phyloP scores from a whole-genome alignment of 768 basidiomycete genomes.

The Mycena maculata region DNA sequence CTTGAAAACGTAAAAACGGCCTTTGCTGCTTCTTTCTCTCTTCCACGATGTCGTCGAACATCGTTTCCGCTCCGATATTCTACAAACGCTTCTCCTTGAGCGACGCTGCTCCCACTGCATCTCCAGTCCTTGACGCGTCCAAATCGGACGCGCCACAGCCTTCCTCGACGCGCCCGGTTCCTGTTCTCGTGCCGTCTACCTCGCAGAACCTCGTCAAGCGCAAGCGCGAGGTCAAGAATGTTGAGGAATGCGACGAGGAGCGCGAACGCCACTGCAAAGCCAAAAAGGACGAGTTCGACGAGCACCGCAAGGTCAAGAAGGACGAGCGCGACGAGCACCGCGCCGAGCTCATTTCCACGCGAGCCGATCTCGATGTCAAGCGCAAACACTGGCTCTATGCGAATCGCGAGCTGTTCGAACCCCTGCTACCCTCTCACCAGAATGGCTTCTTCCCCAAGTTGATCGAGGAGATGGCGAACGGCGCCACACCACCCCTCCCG shows the following conservation, averaged over 20 bases:
- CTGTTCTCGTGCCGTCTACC: not conserved
- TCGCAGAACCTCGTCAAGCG: conserved; percentile 2
- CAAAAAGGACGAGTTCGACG: conserved; percentile 18
- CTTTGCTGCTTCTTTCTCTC: conserved; percentile 6
- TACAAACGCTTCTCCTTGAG: not conserved
- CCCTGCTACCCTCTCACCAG: conserved; percentile 56
- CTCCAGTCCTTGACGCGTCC: not conserved
- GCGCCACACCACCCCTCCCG: conserved; percentile 44
- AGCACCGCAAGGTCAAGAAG: conserved; percentile 16
- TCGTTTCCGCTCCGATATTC: conserved; percentile 9
- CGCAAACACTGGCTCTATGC: conserved; percentile 59
- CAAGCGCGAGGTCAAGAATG: conserved; percentile 6
- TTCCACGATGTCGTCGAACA: conserved; percentile 2
- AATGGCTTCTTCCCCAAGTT: conserved; percentile 51
- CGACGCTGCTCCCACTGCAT: not conserved
- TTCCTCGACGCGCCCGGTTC: conserved; percentile 12
- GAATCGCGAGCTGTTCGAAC: conserved; percentile 57
- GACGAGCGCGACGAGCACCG: conserved; percentile 11
- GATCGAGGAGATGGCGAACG: conserved; percentile 40
- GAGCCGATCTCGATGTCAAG: conserved; percentile 11
- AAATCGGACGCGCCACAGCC: not conserved
- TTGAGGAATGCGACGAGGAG: not conserved
- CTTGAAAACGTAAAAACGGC: not conserved
- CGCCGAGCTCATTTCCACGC: not conserved
- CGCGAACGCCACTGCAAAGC: conserved; percentile 11